Conservation (phyloP, 139 green algal genomes). For the Haematococcus sp. region DNA sequence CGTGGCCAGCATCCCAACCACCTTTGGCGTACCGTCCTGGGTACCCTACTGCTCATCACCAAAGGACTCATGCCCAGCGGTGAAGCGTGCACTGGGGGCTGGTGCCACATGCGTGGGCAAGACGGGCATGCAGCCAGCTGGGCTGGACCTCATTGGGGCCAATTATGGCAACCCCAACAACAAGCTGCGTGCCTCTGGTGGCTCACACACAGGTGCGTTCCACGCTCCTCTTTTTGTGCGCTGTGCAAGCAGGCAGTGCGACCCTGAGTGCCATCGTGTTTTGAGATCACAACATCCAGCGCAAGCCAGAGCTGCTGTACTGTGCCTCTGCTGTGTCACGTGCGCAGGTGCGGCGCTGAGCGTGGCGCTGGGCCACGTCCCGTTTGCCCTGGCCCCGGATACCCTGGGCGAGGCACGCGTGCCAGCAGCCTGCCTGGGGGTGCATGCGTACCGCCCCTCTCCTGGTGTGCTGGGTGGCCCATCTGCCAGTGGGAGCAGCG, state of each 20-base stretch:
- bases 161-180: constrained; percentile 40
- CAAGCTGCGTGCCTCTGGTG: constrained; percentile 23
- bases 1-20: constrained; percentile 20
- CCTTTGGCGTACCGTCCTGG: constrained; percentile 20
- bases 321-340: neutral
- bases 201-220: constrained; percentile 29
- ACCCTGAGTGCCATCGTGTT: neutral
- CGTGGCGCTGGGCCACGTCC: constrained; percentile 15
- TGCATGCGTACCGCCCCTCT: neutral
- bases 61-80: neutral
- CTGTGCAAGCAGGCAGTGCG: neutral
- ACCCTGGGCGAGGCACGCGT: constrained; percentile 23
- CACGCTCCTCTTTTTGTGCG: neutral
- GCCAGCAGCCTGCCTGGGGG: constrained; percentile 46
- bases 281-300: neutral
- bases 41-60: neutral
- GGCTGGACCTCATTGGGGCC: constrained; percentile 27
- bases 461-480: neutral
- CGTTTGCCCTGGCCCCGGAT: constrained; percentile 34
- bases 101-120: constrained; percentile 35
- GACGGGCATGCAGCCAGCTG: constrained; percentile 20
- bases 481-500: neutral
- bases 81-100: constrained; percentile 6
- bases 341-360: constrained; percentile 33
- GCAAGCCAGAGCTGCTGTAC: too few species aligned